phyloP scores from a whole-genome alignment of 164 flowering plant species.

The Magnolia sinica region DNA sequence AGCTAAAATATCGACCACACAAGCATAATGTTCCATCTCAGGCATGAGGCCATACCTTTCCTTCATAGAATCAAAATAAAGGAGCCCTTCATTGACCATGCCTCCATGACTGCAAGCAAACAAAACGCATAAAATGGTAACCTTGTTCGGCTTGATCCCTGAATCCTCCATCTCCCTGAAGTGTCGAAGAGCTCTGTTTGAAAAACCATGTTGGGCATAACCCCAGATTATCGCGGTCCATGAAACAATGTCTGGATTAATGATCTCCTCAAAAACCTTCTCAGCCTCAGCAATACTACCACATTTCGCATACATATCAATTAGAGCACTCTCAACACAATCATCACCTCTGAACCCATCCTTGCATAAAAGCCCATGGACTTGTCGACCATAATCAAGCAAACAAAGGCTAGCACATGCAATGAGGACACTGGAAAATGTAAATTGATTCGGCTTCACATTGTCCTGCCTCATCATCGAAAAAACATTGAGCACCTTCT shows the following conservation, averaged over 20 bases:
- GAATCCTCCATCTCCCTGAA: slow-evolving; percentile 45
- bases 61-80: slow-evolving; percentile 43
- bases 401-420: slow-evolving; percentile 50
- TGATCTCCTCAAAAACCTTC: slow-evolving; percentile 34
- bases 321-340: slow-evolving; percentile 50
- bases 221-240: slow-evolving; percentile 64
- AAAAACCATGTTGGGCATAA: slow-evolving; percentile 56
- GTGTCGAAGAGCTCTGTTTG: slow-evolving; percentile 36
- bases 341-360: slow-evolving; percentile 31
- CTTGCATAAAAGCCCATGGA: slow-evolving; percentile 46
- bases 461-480: slow-evolving; percentile 46
- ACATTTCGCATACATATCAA: slow-evolving; percentile 68
- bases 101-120: slow-evolving; percentile 75
- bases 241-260: slow-evolving; percentile 47
- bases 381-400: slow-evolving; percentile 48
- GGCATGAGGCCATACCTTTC: slow-evolving; percentile 39
- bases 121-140: slow-evolving; percentile 53
- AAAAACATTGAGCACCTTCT: slow-evolving; percentile 39
- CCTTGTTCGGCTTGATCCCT: slow-evolving; percentile 35
- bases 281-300: slow-evolving; percentile 42
- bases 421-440: slow-evolving; percentile 44
- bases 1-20: slow-evolving; percentile 63
- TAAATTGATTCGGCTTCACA: slow-evolving; percentile 46
- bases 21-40: slow-evolving; percentile 63
- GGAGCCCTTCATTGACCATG: slow-evolving; percentile 52